Evolutionary conservation across 2,329 filamentous ascomycete genomes (phyloP).

Genomic region (Drechslerella coelobrocha): DNA sequence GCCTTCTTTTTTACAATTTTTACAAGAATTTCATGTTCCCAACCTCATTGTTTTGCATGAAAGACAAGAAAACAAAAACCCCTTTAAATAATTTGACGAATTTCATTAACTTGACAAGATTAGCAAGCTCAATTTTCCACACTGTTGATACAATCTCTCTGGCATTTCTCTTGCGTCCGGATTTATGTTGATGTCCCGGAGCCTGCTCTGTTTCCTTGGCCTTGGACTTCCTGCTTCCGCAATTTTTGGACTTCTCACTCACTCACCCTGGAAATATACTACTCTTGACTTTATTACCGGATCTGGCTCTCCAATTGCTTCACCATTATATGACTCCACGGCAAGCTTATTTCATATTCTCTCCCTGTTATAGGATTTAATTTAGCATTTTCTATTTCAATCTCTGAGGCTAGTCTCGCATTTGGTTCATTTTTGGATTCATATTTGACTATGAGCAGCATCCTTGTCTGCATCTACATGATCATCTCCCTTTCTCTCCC

Average conservation of each 20-base stretch:
- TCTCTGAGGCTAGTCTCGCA: too few species aligned
- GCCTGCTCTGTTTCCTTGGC: neutral
- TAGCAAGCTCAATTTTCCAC: slow-evolving; percentile 7
- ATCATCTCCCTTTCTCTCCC: too few species aligned
- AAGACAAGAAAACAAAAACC: slow-evolving; percentile 30
- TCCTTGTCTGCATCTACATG: too few species aligned
- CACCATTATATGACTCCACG: too few species aligned
- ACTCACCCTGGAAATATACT: too few species aligned
- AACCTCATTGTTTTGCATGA: slow-evolving; percentile 14
- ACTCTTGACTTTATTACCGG: neutral
- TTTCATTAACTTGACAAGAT: slow-evolving; percentile 35
- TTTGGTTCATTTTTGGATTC: too few species aligned
- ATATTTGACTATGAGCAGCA: too few species aligned
- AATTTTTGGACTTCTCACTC: neutral
- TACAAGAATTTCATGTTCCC: slow-evolving; percentile 16
- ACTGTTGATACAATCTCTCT: slow-evolving; percentile 3
- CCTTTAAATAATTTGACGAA: slow-evolving; percentile 28
- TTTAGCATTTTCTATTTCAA: too few species aligned
- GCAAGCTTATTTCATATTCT: too few species aligned
- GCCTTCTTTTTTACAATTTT: slow-evolving; percentile 21
- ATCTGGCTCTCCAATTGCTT: too few species aligned
- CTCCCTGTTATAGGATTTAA: too few species aligned
- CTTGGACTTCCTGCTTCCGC: too few species aligned
- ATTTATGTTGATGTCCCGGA: slow-evolving; percentile 8
- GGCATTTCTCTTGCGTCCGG: slow-evolving; percentile 16